Base-by-base conservation (phyloP, 2,329 filamentous ascomycete species). In the Clathrospora elynae region DNA sequence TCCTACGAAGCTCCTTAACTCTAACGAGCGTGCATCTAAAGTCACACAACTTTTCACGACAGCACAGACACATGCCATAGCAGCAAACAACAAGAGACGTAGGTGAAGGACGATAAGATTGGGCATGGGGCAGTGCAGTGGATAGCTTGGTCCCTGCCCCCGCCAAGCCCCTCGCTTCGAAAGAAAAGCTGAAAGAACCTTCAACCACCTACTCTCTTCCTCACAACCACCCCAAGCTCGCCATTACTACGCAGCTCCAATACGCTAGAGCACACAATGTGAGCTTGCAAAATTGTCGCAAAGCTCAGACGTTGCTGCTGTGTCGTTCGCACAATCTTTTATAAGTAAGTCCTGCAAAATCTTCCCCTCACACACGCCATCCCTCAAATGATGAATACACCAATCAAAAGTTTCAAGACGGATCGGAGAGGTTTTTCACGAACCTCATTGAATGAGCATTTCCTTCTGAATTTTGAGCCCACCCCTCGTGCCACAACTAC, bases 391-490 rank as follows among this genome's bases (percentile, higher is more conserved):
- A 66, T 67, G 55, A 61, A 48, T 51, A 53, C 39, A 47, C 51
- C 44, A 38, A 55, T 42, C 36, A 53, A 47, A 62, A 61, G 61
- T 63, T 67, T 67, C 62, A 67, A 65, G 61, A 66, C 61, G 61
- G 64, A 67, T 63, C 61, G 56, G 59, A 64, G 62, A 64, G 61
- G 46, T 53, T 37, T 46, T 44, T 56, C 59, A 59, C 57, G 55
- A 50, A 53, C 56, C 55, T 59, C 52, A 26, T 55, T 68, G 63
- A 64, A 51, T 36, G 48, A 49, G 31, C 31, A 35, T 39, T 35
- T 35, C 19, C 20, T 39, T 38, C 30, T 35, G 32, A 34, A 14
- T 23, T 10, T 17, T 13, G 37, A 31, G 18, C n/a, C n/a, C n/a
- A n/a, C n/a, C n/a, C n/a, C n/a, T n/a, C n/a, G n/a, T n/a, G n/a